Evolutionary conservation across 495 filamentous ascomycete genomes (phyloP), one percentile per base, ranked within the genome.

Genomic region (Hypoxylon fragiforme): DNA sequence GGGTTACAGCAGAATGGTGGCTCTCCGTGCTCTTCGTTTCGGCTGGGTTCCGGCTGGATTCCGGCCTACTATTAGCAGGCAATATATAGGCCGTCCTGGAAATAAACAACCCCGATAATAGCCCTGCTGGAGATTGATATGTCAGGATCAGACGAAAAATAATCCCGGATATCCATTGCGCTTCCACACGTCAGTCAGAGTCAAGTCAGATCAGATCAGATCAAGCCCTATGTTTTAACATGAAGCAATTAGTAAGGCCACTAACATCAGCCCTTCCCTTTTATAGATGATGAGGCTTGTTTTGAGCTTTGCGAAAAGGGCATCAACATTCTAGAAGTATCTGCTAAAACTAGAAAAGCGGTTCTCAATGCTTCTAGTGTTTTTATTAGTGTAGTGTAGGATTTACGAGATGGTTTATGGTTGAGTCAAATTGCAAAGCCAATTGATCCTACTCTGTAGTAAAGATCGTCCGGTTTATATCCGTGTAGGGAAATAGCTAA

Each of bases 181-280:
- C n/a, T n/a, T n/a, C n/a, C n/a, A n/a, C n/a, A n/a, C n/a, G n/a
- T n/a, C n/a, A n/a, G n/a, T n/a, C n/a, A n/a, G n/a, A 28, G 24
- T 4, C 24, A 28, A 9, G 24, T 4, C 24, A 28, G 24, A 9
- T 28, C 9, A 38, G 26, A 4, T 28, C 24, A 28, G 35, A 36
- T 16, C 20, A 49, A 49, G 49, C 56, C 50, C 35, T 44, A 59
- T 45, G 56, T 54, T 50, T 54, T 32, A 32, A 14, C 31, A 37
- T 18, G 19, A 47, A 47, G 31, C 30, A 36, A 47, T 7, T 37
- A 47, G 20, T 24, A 26, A 36, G 16, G 32, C 12, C 44, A 54
- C n/a, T n/a, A n/a, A n/a, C n/a, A n/a, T n/a, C n/a, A 15, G 44
- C 24, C 26, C 46, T 39, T 21, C 13, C 15, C 21, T 44, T 42